A percentile compares a stretch with the other conserved stretches of the same genome.
Evolutionary conservation across 257 asterid species (phyloP).

Genomic region (Striga asiatica): DNA sequence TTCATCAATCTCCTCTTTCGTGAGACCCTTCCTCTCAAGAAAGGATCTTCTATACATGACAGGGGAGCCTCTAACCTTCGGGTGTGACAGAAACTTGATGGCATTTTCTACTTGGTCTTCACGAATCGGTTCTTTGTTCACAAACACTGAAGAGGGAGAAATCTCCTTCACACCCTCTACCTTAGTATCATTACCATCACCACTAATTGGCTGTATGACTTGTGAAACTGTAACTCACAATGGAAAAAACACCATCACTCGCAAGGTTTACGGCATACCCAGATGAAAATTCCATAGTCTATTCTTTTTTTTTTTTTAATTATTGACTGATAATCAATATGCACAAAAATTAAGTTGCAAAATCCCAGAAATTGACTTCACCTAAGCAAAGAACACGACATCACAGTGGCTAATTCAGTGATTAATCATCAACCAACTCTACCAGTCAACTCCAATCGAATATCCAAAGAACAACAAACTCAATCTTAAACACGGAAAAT

Average conservation of each 20-base stretch:
- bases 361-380: conserved; percentile 4
- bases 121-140: conserved; percentile 87
- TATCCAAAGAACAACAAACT: not conserved
- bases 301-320: no score
- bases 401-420: not conserved
- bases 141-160: conserved; percentile 71
- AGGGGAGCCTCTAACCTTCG: conserved; percentile 93
- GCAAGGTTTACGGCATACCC: not conserved
- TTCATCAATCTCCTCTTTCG: conserved; percentile 98
- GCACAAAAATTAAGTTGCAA: no score
- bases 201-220: conserved; percentile 24
- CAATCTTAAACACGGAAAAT: not conserved
- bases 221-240: conserved; percentile 35
- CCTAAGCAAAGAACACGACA: not conserved
- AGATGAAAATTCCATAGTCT: not conserved
- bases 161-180: conserved; percentile 41
- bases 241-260: not conserved
- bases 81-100: conserved; percentile 93
- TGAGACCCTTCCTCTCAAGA: conserved; percentile 97
- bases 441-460: not conserved
- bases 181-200: conserved; percentile 27
- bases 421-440: not conserved
- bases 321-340: no score
- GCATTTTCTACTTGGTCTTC: conserved; percentile 97
- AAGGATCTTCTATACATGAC: conserved; percentile 86